A percentile compares a stretch with the other conserved stretches of the same genome.
Evolutionary conservation across 106 monocot genomes (phyloP).

Genomic region (Agapanthus africanus): DNA sequence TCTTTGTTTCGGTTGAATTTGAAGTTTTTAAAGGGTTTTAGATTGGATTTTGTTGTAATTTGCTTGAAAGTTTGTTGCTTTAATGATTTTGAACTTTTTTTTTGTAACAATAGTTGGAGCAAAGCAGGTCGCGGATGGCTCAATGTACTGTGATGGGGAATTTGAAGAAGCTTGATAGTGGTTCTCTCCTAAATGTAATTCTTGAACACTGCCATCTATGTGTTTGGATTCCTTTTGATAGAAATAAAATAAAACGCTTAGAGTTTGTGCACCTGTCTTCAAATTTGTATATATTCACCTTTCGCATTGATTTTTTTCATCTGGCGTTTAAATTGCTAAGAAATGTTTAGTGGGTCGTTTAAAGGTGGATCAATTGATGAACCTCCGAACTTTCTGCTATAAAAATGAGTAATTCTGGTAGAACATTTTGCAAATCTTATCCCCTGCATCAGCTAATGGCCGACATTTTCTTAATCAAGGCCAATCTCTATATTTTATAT

Average conservation of each 20-base stretch:
- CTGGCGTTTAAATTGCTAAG: background rate
- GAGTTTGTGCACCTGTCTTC: too few species aligned
- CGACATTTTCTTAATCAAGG: too few species aligned
- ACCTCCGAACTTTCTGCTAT: too few species aligned
- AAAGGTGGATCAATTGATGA: too few species aligned
- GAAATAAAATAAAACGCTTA: background rate
- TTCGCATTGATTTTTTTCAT: too few species aligned
- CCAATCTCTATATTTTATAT: background rate
- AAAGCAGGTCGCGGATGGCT: slow-evolving; percentile 55
- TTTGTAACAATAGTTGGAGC: slow-evolving; percentile 54
- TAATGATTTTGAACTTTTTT: slow-evolving; percentile 1
- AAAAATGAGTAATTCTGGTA: too few species aligned
- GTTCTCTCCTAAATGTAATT: slow-evolving; percentile 47
- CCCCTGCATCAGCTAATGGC: too few species aligned
- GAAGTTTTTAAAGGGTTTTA: background rate
- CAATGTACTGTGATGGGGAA: slow-evolving; percentile 85
- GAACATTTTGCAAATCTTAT: too few species aligned
- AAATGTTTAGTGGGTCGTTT: background rate
- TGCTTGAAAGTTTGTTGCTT: background rate
- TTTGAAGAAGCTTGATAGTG: slow-evolving; percentile 54
- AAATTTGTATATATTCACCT: too few species aligned
- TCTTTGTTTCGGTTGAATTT: slow-evolving; percentile 2
- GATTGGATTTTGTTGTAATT: background rate
- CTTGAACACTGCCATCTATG: background rate
- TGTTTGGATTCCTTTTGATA: background rate